Percentiles rank a stretch among this genome's conserved stretches.
These are phyloP conservation scores for Mercurialis annua DNA, from an alignment of 345 rosid genomes.

Conservation along the genomic window DNA sequence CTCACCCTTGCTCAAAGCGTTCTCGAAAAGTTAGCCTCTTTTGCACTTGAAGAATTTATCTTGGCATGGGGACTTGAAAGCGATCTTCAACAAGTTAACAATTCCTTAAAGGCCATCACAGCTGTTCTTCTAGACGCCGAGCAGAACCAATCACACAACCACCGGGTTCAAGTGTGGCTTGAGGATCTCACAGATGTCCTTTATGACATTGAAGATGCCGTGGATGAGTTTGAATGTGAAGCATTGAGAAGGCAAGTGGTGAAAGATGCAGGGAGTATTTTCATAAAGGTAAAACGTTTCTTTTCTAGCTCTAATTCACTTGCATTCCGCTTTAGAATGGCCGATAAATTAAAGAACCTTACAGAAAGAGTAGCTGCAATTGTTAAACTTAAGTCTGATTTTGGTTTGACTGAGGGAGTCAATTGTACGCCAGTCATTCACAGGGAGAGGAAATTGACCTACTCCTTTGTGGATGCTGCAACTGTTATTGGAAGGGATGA, in stretches of 20 bases:
- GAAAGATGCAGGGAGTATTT: not conserved
- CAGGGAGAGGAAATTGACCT: not conserved
- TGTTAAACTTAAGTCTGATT: not conserved
- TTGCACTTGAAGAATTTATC: too few species aligned
- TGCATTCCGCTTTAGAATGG: conserved; percentile 1
- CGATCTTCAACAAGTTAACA: too few species aligned
- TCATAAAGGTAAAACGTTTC: not conserved
- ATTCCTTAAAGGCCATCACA: too few species aligned
- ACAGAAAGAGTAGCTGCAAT: not conserved
- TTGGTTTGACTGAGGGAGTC: not conserved
- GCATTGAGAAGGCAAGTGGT: not conserved
- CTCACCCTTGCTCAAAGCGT: too few species aligned
- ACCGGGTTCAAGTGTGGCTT: too few species aligned
- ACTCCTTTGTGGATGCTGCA: not conserved
- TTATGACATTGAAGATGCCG: too few species aligned
- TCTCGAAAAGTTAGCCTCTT: too few species aligned
- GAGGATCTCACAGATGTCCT: too few species aligned
- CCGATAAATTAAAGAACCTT: not conserved
- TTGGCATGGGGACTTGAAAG: too few species aligned
- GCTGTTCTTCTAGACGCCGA: too few species aligned
- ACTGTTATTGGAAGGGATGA: conserved; percentile 8
- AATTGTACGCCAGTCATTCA: not conserved
- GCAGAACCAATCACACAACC: too few species aligned
- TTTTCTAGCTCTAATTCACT: not conserved
- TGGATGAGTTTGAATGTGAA: conserved; percentile 15